These are phyloP conservation scores for Suillus discolor DNA, from an alignment of 768 basidiomycete genomes.

Conservation along the genomic window DNA sequence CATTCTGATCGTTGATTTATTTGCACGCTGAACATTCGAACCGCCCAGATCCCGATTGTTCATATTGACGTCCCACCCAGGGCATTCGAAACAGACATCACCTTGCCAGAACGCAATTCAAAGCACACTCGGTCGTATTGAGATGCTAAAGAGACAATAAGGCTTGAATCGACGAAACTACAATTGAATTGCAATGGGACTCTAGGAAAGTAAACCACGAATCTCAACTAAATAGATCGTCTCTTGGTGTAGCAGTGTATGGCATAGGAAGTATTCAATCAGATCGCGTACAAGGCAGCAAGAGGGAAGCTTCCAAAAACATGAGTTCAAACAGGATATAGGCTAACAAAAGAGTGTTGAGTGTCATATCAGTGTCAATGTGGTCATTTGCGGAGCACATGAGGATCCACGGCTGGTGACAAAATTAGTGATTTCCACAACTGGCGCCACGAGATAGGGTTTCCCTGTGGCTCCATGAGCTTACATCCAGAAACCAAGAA, in stretches of 20 bases:
- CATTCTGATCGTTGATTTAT: not conserved
- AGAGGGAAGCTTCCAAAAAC: not conserved
- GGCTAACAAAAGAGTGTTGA: not conserved
- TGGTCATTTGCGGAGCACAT: slow-evolving; percentile 44
- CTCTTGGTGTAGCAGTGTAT: not conserved
- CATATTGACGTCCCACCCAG: not conserved
- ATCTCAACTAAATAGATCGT: not conserved
- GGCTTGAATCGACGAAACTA: not conserved
- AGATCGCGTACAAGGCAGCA: not conserved
- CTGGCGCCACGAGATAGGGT: slow-evolving; percentile 76
- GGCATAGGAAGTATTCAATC: not conserved
- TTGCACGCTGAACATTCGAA: not conserved
- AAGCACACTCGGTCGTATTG: not conserved
- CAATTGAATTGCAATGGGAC: not conserved
- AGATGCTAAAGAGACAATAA: not conserved
- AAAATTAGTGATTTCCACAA: slow-evolving; percentile 69
- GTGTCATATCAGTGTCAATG: not conserved
- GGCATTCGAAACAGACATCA: not conserved
- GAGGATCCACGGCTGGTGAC: slow-evolving; percentile 54
- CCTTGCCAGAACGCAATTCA: slow-evolving; percentile 9
- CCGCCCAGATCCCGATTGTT: not conserved
- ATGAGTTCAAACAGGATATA: not conserved
- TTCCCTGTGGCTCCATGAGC: slow-evolving; percentile 50
- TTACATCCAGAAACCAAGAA: not conserved
- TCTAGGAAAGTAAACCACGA: not conserved